Evolutionary conservation across 2,329 filamentous ascomycete genomes (phyloP), one percentile per base, ranked within the genome.

Genomic region (Pseudocercospora eumusae): DNA sequence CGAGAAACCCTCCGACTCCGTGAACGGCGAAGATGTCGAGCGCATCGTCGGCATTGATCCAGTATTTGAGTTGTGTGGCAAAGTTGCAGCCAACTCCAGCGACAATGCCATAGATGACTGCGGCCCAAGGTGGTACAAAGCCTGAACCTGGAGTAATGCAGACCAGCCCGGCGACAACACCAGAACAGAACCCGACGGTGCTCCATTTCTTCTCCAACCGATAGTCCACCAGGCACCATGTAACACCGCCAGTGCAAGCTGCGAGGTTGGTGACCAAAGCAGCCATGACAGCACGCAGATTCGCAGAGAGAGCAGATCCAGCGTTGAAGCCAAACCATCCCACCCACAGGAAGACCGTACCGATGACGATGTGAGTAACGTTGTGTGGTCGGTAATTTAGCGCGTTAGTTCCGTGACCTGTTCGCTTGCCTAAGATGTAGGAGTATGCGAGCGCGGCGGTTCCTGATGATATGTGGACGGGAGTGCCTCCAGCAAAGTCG

Each of bases 261-360:
- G 92, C 88, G 28, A 96, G 80, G 75, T 96, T 95, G 58, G 92
- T 96, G 47, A 93, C 90, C 1, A 93, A 83, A 10, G 89, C 90
- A 49, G 92, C 92, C 88, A 96, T 92, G 70, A 96, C 84, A 49
- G 91, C 91, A 54, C 92, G 90, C 58, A 98, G 84, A 62, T 73
- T 74, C 42, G 73, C 73, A 70, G 93, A 93, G 70, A 97, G 96
- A 42, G 93, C 82, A 23, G 93, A 97, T 67, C 95, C 95, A 71
- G 93, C 95, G 83, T 99, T 96, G 86, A 96, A 96, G 53, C 92
- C 92, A 72, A 96, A 96, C 92, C 92, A 96, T 58, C 92, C 92
- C 15, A 96, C 90, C 92, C 92, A 96, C 15, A 96, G 86, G 79
- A 96, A 96, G 52, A 96, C 91, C 2, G 92, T 96, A 28, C 92